Evolutionary conservation across 2,329 filamentous ascomycete species (phyloP), one percentile per base, ranked within the genome.

Genomic region (Exophiala sp.): DNA sequence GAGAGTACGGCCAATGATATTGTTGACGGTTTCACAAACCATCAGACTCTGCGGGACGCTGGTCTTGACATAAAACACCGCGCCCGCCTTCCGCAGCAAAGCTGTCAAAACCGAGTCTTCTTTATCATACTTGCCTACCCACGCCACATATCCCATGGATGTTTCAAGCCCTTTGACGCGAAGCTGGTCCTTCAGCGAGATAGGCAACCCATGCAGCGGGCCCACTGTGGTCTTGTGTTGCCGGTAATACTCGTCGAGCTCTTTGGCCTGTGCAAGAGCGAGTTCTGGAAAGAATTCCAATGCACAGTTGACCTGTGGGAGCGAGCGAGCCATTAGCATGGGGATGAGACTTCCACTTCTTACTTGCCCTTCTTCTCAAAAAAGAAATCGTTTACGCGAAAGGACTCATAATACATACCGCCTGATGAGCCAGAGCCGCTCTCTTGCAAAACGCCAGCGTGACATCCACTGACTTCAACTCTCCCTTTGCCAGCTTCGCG

Each of bases 1-100:
- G 18, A 79, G 63, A 0, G 80, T 83, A 10, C 80, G 72, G 7
- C 82, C 83, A 58, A 81, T 80, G 1, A 78, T 71, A 57, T 83
- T 82, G 66, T 85, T 85, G 13, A 82, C 78, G 1, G 73, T 78
- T 62, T 85, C 82, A 10, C 80, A 76, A 44, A 83, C 82, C 81
- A 86, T 84, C 74, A 84, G 81, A 10, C 80, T 79, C 1, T 79
- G 82, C 0, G 77, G 76, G 2, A 79, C 71, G 55, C 75, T 79
- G 0, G 78, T 80, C 66, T 80, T 79, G 55, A 76, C 74, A 59
- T 77, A 79, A 55, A 77, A 70, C 22, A 81, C 69, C 9, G 77
- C 77, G 3, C 78, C 78, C 2, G 72, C 69, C 0, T 61, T 65
- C 35, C 70, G 63, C 1, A 80, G 66, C 1, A 79, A 53, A 3